Percentiles rank a stretch among this genome's conserved stretches.
phyloP scores from a whole-genome alignment of 1,139 yeast genomes.

The Wickerhamomyces sp. region DNA sequence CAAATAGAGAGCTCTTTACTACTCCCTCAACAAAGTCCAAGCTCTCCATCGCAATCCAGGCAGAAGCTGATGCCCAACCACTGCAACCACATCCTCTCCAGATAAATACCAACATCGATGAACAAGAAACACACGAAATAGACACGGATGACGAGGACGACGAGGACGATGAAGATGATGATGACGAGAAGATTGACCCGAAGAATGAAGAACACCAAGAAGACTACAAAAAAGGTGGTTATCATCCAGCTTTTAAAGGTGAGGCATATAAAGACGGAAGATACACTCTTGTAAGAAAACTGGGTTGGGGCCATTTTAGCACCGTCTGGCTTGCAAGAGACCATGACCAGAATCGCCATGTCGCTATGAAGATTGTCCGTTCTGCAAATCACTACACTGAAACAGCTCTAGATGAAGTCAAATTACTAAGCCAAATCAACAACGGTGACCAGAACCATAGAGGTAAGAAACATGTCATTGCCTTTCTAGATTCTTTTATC shows the following conservation, averaged over 20 bases:
- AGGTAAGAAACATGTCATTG: conserved; percentile 63
- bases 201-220: conserved; percentile 60
- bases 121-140: too few relatives aligned
- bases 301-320: conserved; percentile 83
- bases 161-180: conserved; percentile 31
- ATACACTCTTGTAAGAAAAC: conserved; percentile 60
- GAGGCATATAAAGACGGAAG: conserved; percentile 56
- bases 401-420: conserved; percentile 75
- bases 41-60: conserved; percentile 5
- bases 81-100: too few relatives aligned
- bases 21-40: too few relatives aligned
- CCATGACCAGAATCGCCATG: conserved; percentile 47
- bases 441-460: conserved; percentile 36
- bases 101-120: conserved; percentile 1
- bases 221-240: conserved; percentile 74
- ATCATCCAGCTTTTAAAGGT: conserved; percentile 73
- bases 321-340: conserved; percentile 77
- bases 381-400: conserved; percentile 69
- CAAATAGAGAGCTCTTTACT: background rate
- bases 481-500: conserved; percentile 59
- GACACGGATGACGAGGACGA: too few relatives aligned
- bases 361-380: conserved; percentile 74
- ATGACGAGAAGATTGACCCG: conserved; percentile 32
- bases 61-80: too few relatives aligned
- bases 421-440: conserved; percentile 44